Evolutionary conservation across 75 land plant species (phyloP).

Genomic region (Picea sitchensis): DNA sequence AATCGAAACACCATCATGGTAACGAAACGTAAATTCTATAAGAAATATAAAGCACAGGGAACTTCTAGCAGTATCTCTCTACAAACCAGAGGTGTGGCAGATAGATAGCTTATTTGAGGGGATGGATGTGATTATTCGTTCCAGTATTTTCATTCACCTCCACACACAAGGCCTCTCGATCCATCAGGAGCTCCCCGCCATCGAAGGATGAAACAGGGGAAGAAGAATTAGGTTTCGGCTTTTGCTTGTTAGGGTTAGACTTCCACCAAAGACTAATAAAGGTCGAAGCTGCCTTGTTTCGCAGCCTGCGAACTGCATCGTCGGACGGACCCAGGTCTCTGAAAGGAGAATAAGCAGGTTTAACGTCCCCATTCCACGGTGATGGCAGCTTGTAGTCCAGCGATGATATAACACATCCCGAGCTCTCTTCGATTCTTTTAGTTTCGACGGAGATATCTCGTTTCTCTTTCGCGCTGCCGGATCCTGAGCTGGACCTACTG

Average conservation of each 20-base stretch:
- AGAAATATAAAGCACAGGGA: too few relatives aligned
- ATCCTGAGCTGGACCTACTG: background rate
- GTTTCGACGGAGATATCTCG: background rate
- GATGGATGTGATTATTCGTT: too few relatives aligned
- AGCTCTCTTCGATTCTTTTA: background rate
- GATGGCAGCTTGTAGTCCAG: background rate
- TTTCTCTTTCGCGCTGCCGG: background rate
- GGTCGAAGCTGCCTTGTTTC: background rate
- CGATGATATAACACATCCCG: background rate
- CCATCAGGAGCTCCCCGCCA: background rate
- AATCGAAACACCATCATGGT: too few relatives aligned
- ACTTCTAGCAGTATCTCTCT: too few relatives aligned
- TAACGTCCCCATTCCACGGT: too few relatives aligned
- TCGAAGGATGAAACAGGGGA: too few relatives aligned
- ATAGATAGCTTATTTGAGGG: too few relatives aligned
- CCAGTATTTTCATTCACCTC: too few relatives aligned
- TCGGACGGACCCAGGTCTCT: background rate
- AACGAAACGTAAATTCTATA: too few relatives aligned
- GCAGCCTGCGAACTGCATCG: background rate
- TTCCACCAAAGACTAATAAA: background rate
- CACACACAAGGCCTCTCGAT: too few relatives aligned
- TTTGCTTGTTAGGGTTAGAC: background rate
- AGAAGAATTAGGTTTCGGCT: background rate
- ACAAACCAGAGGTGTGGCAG: too few relatives aligned
- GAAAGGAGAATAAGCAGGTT: background rate